phyloP scores from a whole-genome alignment of 129 eudicot species.

The Tagetes erecta region DNA sequence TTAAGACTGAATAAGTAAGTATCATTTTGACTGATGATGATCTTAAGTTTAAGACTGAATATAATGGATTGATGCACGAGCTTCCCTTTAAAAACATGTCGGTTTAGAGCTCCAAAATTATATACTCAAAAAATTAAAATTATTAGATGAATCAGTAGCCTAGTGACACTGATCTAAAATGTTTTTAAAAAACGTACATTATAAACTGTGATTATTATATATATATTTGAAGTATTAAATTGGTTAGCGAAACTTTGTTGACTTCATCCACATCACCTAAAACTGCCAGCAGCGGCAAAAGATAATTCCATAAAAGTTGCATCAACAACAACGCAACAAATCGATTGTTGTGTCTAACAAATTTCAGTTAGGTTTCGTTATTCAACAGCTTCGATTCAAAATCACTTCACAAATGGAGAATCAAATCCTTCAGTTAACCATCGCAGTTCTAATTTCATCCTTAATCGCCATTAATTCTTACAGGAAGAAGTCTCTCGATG shows the following conservation, averaged over 20 bases:
- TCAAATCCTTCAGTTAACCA: constrained; percentile 37
- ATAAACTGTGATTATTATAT: no score
- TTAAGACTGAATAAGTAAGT: no score
- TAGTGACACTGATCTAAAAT: no score
- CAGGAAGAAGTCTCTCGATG: constrained; percentile 67
- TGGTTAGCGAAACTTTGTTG: constrained; percentile 30
- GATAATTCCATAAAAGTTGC: not conserved
- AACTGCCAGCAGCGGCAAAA: constrained; percentile 3
- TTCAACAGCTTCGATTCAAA: not conserved
- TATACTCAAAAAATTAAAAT: no score
- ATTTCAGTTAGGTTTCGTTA: constrained; percentile 15
- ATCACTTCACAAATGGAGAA: constrained; percentile 45
- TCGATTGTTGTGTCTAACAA: not conserved
- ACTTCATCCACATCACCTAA: constrained; percentile 11
- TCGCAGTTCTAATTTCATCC: constrained; percentile 52
- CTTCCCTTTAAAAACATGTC: no score
- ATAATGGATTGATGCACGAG: no score
- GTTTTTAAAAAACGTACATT: no score
- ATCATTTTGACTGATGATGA: no score
- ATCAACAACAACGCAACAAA: not conserved
- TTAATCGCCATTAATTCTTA: constrained; percentile 62
- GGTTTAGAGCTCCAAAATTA: no score
- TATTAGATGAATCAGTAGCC: no score
- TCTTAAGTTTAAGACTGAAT: no score
- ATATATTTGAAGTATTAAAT: not conserved